Percentiles rank a stretch among this genome's conserved stretches.
Conservation (phyloP, 23 red algal species). For the Chondrus crispus region DNA sequence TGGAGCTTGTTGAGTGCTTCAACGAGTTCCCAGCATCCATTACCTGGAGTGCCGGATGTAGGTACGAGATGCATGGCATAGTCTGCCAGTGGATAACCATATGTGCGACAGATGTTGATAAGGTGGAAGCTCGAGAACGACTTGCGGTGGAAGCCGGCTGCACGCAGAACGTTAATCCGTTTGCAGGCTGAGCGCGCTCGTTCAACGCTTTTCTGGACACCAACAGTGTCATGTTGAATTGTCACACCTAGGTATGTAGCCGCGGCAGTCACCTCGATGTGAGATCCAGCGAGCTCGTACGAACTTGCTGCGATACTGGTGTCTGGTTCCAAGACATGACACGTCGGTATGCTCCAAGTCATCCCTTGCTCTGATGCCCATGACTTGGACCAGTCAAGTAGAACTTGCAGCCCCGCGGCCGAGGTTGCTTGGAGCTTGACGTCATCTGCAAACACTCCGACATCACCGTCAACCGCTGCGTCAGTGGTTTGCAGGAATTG, state of each 20-base stretch:
- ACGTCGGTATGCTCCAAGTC: neutral
- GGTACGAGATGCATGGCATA: neutral
- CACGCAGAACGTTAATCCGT: neutral
- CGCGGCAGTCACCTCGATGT: neutral
- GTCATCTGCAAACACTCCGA: neutral
- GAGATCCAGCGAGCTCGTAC: neutral
- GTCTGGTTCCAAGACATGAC: neutral
- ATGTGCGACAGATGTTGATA: neutral
- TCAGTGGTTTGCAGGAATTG: neutral
- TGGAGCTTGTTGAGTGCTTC: neutral
- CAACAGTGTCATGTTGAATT: neutral
- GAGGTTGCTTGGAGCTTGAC: neutral
- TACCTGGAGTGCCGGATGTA: too few species aligned
- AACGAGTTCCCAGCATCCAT: neutral
- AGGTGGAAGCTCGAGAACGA: neutral
- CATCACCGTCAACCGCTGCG: neutral
- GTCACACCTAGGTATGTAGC: neutral
- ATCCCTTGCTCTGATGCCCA: neutral
- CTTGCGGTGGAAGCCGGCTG: neutral
- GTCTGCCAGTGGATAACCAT: neutral
- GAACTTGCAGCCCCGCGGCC: neutral
- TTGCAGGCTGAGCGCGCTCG: neutral
- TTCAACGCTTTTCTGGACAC: neutral
- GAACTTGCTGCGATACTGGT: neutral
- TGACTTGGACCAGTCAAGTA: neutral